These are phyloP conservation scores for Croton setiger DNA, from an alignment of 441 rosid species.

Conservation along the genomic window DNA sequence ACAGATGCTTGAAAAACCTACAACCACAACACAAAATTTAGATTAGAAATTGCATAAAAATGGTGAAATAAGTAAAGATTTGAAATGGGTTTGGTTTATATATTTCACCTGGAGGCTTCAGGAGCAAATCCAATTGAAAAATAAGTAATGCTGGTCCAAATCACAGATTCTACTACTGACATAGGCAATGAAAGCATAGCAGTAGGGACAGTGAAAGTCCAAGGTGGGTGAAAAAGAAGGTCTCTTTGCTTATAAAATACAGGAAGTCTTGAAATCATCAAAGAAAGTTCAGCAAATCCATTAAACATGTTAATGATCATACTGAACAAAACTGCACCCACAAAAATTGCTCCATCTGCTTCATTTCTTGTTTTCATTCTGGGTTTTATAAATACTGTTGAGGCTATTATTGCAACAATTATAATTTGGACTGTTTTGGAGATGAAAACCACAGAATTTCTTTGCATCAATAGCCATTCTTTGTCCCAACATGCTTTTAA, in stretches of 20 bases:
- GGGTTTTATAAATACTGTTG: slow-evolving; percentile 64
- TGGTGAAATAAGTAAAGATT: neutral
- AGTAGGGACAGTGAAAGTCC: slow-evolving; percentile 77
- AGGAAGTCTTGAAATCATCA: slow-evolving; percentile 66
- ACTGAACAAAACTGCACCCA: slow-evolving; percentile 61
- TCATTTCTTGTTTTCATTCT: slow-evolving; percentile 44
- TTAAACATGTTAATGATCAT: slow-evolving; percentile 75
- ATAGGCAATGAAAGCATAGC: slow-evolving; percentile 60
- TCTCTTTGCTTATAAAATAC: slow-evolving; percentile 95
- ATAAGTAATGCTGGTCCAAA: slow-evolving; percentile 64
- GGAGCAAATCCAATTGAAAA: slow-evolving; percentile 73
- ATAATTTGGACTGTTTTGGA: slow-evolving; percentile 67
- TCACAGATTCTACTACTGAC: slow-evolving; percentile 58
- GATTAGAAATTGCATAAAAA: neutral
- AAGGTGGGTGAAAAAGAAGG: slow-evolving; percentile 71
- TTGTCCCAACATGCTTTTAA: slow-evolving; percentile 73
- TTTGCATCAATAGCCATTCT: slow-evolving; percentile 74
- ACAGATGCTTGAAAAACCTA: slow-evolving; percentile 79
- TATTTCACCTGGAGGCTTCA: slow-evolving; percentile 57
- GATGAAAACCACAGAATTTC: slow-evolving; percentile 61
- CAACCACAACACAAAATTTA: neutral
- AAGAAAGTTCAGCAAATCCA: slow-evolving; percentile 68
- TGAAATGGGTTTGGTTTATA: neutral
- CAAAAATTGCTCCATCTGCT: slow-evolving; percentile 44
- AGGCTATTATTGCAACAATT: slow-evolving; percentile 51